Evolutionary conservation across 2,329 filamentous ascomycete species (phyloP).

Genomic region (Cladosporium phlei): DNA sequence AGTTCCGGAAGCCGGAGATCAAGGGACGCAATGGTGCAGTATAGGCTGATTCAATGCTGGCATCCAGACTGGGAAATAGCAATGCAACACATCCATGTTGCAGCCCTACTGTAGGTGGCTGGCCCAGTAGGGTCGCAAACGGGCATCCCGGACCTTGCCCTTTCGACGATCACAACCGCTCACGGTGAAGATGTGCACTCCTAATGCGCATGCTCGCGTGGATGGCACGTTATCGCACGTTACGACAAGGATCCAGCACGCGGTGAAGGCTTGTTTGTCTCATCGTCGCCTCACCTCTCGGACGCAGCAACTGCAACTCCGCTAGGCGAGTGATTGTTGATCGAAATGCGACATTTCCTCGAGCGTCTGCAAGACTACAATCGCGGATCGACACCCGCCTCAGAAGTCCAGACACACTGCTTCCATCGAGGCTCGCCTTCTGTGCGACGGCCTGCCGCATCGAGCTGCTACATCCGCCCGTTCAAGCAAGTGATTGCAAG

Average conservation of each 20-base stretch:
- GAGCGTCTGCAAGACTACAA: no score
- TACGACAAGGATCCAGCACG: conserved; percentile 9
- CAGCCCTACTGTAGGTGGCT: conserved; percentile 1
- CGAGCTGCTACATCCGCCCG: no score
- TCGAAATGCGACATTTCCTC: no score
- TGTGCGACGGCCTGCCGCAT: no score
- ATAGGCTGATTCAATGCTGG: no score
- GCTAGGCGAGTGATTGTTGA: no score
- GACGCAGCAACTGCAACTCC: not conserved
- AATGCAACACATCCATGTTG: no score
- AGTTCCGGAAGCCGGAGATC: not conserved
- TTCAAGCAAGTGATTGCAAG: not conserved
- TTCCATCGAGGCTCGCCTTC: no score
- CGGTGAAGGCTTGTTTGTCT: conserved; percentile 5
- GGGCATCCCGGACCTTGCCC: not conserved
- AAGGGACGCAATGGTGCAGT: no score
- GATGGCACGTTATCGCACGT: conserved; percentile 11
- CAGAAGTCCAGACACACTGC: no score
- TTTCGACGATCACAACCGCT: conserved; percentile 7
- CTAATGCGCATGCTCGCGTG: conserved; percentile 3
- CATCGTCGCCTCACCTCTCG: not conserved
- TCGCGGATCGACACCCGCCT: no score
- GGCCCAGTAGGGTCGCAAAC: not conserved
- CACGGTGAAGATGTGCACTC: conserved; percentile 6
- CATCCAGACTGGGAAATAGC: no score